A percentile compares a stretch with the other conserved stretches of the same genome.
These are phyloP conservation scores for Pleurotus citrinopileatus DNA, from an alignment of 768 basidiomycete species.

Conservation along the genomic window DNA sequence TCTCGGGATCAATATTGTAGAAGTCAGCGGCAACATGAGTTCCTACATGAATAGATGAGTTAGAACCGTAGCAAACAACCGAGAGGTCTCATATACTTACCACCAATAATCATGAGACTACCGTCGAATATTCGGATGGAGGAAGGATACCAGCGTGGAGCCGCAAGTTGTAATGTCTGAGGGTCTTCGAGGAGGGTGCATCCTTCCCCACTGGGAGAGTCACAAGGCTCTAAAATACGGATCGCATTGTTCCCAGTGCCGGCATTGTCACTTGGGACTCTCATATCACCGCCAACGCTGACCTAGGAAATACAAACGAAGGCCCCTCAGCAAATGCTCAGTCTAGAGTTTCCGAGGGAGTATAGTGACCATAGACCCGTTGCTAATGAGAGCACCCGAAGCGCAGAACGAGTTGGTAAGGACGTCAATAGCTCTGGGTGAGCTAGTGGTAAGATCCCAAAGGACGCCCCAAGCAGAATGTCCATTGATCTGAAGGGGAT, in stretches of 20 bases:
- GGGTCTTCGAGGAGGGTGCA: slow-evolving; percentile 24
- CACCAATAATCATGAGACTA: slow-evolving; percentile 25
- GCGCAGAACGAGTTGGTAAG: slow-evolving; percentile 30
- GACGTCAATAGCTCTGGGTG: slow-evolving; percentile 19
- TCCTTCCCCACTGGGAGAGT: slow-evolving; percentile 15
- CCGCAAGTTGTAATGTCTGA: slow-evolving; percentile 16
- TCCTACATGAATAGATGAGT: not conserved
- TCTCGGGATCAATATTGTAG: slow-evolving; percentile 14
- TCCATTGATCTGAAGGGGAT: slow-evolving; percentile 24
- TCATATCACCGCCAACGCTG: slow-evolving; percentile 18
- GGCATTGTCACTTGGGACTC: not conserved
- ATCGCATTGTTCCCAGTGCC: slow-evolving; percentile 17
- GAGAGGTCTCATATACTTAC: slow-evolving; percentile 15
- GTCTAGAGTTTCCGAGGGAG: too few relatives aligned
- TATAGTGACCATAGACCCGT: slow-evolving; percentile 26
- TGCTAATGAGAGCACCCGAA: slow-evolving; percentile 26
- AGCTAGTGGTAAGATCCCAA: slow-evolving; percentile 21
- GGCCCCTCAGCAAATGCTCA: not conserved
- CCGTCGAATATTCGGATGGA: slow-evolving; percentile 20
- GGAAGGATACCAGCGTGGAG: slow-evolving; percentile 21
- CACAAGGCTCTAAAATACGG: slow-evolving; percentile 22
- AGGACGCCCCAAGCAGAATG: slow-evolving; percentile 23
- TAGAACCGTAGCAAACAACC: not conserved
- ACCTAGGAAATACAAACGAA: slow-evolving; percentile 11
- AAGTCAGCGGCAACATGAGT: slow-evolving; percentile 27